Evolutionary conservation across 1,284 basidiomycete genomes (phyloP).

Genomic region (Pisolithus thermaeus): DNA sequence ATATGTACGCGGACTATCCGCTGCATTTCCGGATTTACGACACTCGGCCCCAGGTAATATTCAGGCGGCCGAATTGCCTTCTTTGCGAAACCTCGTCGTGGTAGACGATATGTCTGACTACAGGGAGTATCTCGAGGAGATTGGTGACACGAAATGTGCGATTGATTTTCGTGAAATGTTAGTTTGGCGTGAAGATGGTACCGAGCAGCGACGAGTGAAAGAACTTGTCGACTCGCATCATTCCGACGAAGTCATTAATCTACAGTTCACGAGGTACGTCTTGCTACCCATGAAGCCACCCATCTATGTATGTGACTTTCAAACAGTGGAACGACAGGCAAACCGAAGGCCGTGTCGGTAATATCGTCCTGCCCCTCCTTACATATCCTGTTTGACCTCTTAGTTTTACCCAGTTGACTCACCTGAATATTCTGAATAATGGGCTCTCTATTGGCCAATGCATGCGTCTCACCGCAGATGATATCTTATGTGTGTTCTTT

Average conservation of each 20-base stretch:
- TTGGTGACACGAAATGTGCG: constrained; percentile 41
- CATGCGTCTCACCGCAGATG: constrained; percentile 60
- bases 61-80: constrained; percentile 55
- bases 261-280: constrained; percentile 76
- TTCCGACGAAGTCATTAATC: constrained; percentile 70
- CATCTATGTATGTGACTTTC: constrained; percentile 8
- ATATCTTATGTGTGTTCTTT: constrained; percentile 55
- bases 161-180: constrained; percentile 66
- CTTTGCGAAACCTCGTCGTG: constrained; percentile 62
- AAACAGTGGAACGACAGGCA: constrained; percentile 70
- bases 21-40: constrained; percentile 56
- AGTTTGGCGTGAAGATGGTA: constrained; percentile 50
- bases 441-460: constrained; percentile 63
- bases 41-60: constrained; percentile 49
- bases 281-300: neutral
- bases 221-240: constrained; percentile 36
- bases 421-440: constrained; percentile 76
- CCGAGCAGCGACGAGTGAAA: constrained; percentile 37
- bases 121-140: constrained; percentile 35
- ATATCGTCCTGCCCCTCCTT: constrained; percentile 14
- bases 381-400: neutral
- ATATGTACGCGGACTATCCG: constrained; percentile 54
- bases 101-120: constrained; percentile 54
- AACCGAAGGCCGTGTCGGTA: constrained; percentile 75
- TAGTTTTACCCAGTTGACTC: constrained; percentile 51